These are phyloP conservation scores for Earliella scabrosa DNA, from an alignment of 1,284 basidiomycete genomes.

Conservation along the genomic window DNA sequence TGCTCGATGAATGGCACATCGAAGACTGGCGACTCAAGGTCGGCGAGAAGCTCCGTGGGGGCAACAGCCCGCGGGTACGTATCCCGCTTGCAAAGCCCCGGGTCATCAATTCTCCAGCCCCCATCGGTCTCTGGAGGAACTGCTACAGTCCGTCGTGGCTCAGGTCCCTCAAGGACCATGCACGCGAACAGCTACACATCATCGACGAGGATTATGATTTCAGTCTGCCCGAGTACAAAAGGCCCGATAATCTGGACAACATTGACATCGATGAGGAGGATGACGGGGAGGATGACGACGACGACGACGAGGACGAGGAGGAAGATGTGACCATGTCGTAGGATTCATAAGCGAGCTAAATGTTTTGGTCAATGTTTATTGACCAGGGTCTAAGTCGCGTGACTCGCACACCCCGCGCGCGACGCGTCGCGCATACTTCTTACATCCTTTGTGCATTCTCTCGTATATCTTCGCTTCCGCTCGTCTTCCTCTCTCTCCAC, in stretches of 20 bases:
- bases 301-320: neutral
- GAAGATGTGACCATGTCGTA: neutral
- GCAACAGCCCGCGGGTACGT: neutral
- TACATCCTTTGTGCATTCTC: no score
- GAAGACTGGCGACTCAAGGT: neutral
- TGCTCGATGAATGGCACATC: neutral
- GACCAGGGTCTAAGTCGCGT: no score
- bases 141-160: slow-evolving; percentile 6
- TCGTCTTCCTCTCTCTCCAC: no score
- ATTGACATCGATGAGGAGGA: neutral
- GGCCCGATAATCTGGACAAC: neutral
- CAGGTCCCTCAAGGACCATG: neutral
- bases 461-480: no score
- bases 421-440: no score
- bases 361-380: no score
- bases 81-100: neutral
- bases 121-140: slow-evolving; percentile 4
- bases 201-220: slow-evolving; percentile 8
- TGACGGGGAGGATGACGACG: neutral
- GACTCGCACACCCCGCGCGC: no score
- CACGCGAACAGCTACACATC: neutral
- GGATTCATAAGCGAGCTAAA: no score
- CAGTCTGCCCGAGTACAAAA: neutral
- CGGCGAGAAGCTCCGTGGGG: neutral
- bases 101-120: neutral